Percentiles rank a stretch among this genome's conserved stretches.
These are phyloP conservation scores for Mucor ambiguus DNA, from an alignment of 371 early-diverging fungal species.

Conservation along the genomic window DNA sequence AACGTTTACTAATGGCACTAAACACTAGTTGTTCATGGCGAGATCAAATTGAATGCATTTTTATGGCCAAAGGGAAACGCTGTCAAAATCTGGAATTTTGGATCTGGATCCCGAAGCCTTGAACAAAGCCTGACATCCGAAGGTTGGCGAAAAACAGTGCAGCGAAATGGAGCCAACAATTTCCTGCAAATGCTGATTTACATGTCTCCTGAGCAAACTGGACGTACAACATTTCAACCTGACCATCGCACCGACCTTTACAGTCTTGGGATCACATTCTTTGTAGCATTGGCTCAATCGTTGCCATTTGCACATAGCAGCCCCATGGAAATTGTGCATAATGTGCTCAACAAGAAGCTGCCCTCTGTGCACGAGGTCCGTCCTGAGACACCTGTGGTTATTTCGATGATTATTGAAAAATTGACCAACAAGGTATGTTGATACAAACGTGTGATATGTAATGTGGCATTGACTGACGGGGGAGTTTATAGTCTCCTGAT, in stretches of 20 bases:
- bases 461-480: neutral
- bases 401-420: constrained; percentile 58
- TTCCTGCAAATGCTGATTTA: constrained; percentile 44
- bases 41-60: constrained; percentile 47
- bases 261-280: constrained; percentile 58
- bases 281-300: constrained; percentile 49
- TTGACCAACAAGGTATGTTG: constrained; percentile 56
- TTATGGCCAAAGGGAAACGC: constrained; percentile 33
- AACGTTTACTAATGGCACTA: neutral
- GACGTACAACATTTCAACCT: constrained; percentile 60
- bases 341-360: constrained; percentile 52
- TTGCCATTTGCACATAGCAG: constrained; percentile 53
- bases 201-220: constrained; percentile 64
- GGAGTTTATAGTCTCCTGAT: constrained; percentile 53
- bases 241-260: constrained; percentile 67
- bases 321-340: constrained; percentile 64
- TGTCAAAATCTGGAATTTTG: constrained; percentile 52
- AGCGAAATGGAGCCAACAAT: constrained; percentile 34
- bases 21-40: constrained; percentile 47
- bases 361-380: constrained; percentile 49
- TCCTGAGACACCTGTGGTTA: constrained; percentile 48
- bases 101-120: constrained; percentile 41
- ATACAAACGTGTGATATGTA: neutral
- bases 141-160: constrained; percentile 49
- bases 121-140: constrained; percentile 48